A percentile compares a stretch with the other conserved stretches of the same genome.
Evolutionary conservation across 371 early-diverging fungal species (phyloP).

Genomic region (Lichtheimia corymbifera): DNA sequence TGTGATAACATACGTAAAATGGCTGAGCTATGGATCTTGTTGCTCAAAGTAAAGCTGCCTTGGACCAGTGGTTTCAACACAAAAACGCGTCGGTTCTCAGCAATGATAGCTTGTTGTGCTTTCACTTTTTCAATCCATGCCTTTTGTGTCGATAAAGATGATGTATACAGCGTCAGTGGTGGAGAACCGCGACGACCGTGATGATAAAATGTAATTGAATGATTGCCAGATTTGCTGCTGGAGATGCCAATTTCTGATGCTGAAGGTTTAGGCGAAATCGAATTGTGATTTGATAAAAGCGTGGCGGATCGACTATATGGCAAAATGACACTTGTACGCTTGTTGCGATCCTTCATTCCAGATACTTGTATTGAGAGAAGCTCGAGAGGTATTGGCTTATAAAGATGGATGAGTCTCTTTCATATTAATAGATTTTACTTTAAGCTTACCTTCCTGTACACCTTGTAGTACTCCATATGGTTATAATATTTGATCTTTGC

Average conservation of each 20-base stretch:
- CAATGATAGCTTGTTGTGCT: conserved; percentile 48
- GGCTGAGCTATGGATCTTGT: conserved; percentile 20
- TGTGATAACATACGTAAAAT: conserved; percentile 11
- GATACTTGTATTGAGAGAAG: conserved; percentile 19
- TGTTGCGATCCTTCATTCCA: conserved; percentile 18
- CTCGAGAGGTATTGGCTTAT: conserved; percentile 25
- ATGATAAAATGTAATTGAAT: conserved; percentile 71
- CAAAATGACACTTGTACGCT: conserved; percentile 37
- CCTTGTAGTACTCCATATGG: conserved; percentile 37
- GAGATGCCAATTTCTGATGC: conserved; percentile 50
- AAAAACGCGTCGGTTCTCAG: conserved; percentile 39
- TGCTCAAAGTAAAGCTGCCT: conserved; percentile 15
- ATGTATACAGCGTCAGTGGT: conserved; percentile 70
- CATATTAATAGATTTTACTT: background rate
- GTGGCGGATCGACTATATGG: conserved; percentile 33
- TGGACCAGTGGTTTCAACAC: conserved; percentile 37
- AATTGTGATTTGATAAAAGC: conserved; percentile 29
- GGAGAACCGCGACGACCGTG: conserved; percentile 72
- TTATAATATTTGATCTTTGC: conserved; percentile 60
- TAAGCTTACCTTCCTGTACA: conserved; percentile 29
- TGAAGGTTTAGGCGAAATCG: conserved; percentile 14
- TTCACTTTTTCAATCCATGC: conserved; percentile 84
- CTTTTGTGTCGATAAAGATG: conserved; percentile 69
- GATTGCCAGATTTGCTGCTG: conserved; percentile 74
- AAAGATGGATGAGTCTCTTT: background rate